Evolutionary conservation across 495 filamentous ascomycete species (phyloP).

Genomic region (Hypoxylon crocopeplum): DNA sequence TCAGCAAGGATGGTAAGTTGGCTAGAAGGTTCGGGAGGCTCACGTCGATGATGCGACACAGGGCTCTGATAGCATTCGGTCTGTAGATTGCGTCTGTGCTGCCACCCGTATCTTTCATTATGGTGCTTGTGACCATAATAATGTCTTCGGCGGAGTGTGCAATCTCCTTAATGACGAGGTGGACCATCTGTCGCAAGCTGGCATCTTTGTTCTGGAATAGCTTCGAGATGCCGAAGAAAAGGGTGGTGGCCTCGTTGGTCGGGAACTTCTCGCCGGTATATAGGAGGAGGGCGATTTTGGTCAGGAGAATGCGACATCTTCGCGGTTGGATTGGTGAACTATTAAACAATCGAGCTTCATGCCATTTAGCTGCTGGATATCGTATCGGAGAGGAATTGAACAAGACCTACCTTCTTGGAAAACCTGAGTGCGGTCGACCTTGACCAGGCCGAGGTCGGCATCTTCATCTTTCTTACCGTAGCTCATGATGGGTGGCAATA

Average conservation of each 20-base stretch:
- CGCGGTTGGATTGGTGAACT: conserved; percentile 92
- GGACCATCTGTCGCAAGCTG: conserved; percentile 97
- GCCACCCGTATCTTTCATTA: conserved; percentile 99
- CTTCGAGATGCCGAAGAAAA: conserved; percentile 99
- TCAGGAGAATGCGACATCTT: conserved; percentile 93
- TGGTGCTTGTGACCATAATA: conserved; percentile 98
- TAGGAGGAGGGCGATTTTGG: conserved; percentile 95
- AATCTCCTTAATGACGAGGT: conserved; percentile 96
- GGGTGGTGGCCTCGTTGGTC: conserved; percentile 93
- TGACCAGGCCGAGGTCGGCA: conserved; percentile 88
- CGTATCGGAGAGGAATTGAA: conserved; percentile 21
- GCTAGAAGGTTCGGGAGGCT: conserved; percentile 35
- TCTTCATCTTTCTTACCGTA: conserved; percentile 99
- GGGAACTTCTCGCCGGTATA: conserved; percentile 98
- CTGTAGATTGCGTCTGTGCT: conserved; percentile 95
- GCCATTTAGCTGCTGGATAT: conserved; percentile 26
- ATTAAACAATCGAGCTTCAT: conserved; percentile 93
- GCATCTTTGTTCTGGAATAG: conserved; percentile 99
- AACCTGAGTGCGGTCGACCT: conserved; percentile 96
- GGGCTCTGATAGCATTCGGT: conserved; percentile 93
- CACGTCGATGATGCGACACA: conserved; percentile 98
- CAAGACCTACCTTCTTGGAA: conserved; percentile 92
- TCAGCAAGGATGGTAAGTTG: conserved; percentile 31
- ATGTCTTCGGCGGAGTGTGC: conserved; percentile 97
- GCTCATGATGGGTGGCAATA: conserved; percentile 70